Base-by-base conservation (phyloP, 2,329 filamentous ascomycete genomes). In the Metarhizium rileyi region DNA sequence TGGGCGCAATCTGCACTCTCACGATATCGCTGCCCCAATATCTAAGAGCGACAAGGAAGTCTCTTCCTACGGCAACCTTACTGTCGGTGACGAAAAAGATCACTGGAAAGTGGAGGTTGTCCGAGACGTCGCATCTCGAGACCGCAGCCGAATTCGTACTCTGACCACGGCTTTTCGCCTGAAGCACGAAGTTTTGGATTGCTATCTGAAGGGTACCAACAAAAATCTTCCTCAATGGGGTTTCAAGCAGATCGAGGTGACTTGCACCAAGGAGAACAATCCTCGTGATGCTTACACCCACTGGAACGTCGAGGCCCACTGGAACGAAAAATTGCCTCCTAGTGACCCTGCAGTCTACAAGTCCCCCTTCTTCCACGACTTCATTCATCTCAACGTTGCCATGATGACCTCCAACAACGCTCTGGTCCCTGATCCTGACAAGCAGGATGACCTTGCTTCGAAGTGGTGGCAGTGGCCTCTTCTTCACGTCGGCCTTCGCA, bases 371-470 rank as follows among this genome's bases (percentile, higher is more conserved):
- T 76, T 95, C 63, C 90, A 95, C 65, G 93, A 98, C 69, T 98
- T 98, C 62, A 84, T 98, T 55, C 93, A 98, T 67, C 75, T 97
- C 53, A 98, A 98, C 66, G 93, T 98, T 54, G 93, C 93, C 55
- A 98, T 98, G 93, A 96, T 97, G 91, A 98, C 93, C 3, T 97
- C 93, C 36, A 98, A 98, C 78, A 98, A 98, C 64, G 93, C 93
- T 23, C 81, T 98, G 43, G 89, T 98, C 20, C 93, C 93, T 4
- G 93, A 98, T 63, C 91, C 93, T 4, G 93, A 98, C 68, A 98
- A 98, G 79, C 93, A 98, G 68, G 93, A 98, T 62, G 93, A 98
- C 63, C 81, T 98, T 44, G 93, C 93, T 28, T 98, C 93, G 14
- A 77, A 90, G 57, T 96, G 90, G 76, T 98, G 93, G 93, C 90